Conservation (phyloP, 2,329 filamentous ascomycete species). For the Didymella pomorum region DNA sequence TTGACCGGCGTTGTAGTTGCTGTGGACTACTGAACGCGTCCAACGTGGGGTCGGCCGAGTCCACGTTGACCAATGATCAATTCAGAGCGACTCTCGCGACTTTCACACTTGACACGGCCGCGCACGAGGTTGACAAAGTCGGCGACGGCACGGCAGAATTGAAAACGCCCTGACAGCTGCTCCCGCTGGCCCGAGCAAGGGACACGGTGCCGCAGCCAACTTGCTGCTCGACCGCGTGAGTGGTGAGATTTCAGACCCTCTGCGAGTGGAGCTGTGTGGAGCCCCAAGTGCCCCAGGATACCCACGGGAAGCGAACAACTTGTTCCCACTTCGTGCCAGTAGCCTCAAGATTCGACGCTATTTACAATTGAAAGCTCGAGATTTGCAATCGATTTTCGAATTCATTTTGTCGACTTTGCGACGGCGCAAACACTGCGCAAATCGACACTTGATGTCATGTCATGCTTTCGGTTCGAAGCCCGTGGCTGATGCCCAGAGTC, state of each 20-base stretch:
- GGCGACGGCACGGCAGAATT: slow-evolving; percentile 27
- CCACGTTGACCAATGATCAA: background rate
- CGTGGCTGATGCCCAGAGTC: slow-evolving; percentile 38
- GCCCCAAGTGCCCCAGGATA: slow-evolving; percentile 21
- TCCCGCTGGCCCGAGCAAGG: slow-evolving; percentile 36
- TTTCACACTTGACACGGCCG: slow-evolving; percentile 2
- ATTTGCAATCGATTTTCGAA: slow-evolving; percentile 11
- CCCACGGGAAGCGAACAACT: slow-evolving; percentile 12
- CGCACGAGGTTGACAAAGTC: slow-evolving; percentile 11
- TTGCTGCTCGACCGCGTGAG: slow-evolving; percentile 27
- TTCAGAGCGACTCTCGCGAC: background rate
- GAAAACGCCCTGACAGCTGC: slow-evolving; percentile 21
- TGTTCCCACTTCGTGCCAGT: slow-evolving; percentile 18
- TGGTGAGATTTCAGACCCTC: slow-evolving; percentile 25
- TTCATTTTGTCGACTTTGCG: background rate
- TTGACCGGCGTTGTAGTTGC: background rate
- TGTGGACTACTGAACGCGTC: background rate
- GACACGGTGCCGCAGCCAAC: slow-evolving; percentile 23
- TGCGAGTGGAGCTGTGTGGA: slow-evolving; percentile 16
- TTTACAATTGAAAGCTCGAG: slow-evolving; percentile 6
- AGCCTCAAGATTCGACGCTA: slow-evolving; percentile 10
- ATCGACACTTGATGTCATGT: slow-evolving; percentile 27
- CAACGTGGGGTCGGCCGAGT: background rate
- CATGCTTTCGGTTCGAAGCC: slow-evolving; percentile 28
- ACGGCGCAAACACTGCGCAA: slow-evolving; percentile 2